These are phyloP conservation scores for Dipteronia sinensis DNA, from an alignment of 345 rosid genomes.

Conservation along the genomic window DNA sequence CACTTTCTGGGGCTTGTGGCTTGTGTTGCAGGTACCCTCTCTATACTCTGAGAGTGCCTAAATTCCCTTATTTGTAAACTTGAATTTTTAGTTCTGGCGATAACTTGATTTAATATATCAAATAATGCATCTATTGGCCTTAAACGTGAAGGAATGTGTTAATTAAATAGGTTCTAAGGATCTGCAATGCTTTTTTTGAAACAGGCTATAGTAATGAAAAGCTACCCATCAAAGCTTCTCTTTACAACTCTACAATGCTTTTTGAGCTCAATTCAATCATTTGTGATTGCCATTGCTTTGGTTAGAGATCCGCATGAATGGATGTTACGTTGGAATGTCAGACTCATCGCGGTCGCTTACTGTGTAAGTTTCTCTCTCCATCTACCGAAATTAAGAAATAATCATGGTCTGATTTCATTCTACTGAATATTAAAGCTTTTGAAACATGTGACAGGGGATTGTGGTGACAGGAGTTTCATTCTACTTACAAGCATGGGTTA, in stretches of 20 bases:
- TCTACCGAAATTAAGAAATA: not conserved
- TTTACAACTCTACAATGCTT: constrained; percentile 80
- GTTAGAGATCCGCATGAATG: constrained; percentile 74
- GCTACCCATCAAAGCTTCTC: constrained; percentile 83
- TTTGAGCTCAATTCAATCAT: constrained; percentile 72
- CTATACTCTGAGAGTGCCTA: no score
- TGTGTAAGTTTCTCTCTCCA: constrained; percentile 50
- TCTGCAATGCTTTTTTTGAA: not conserved
- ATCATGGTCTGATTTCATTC: no score
- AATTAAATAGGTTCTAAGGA: no score
- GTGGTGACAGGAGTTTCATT: constrained; percentile 84
- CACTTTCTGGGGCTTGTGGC: constrained; percentile 76
- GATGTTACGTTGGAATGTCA: constrained; percentile 80
- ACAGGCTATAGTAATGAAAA: constrained; percentile 62
- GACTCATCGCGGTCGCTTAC: constrained; percentile 74
- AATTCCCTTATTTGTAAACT: no score
- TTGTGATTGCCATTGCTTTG: constrained; percentile 69
- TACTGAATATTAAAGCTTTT: no score
- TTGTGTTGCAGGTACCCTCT: constrained; percentile 71
- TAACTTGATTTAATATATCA: no score
- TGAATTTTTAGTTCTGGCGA: no score
- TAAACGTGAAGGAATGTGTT: not conserved
- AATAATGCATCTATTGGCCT: not conserved
- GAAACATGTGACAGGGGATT: constrained; percentile 56
- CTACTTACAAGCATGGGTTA: constrained; percentile 89